Evolutionary conservation across 148 eudicot species (phyloP), one percentile per base, ranked within the genome.

Genomic region (Nyssa sinensis): DNA sequence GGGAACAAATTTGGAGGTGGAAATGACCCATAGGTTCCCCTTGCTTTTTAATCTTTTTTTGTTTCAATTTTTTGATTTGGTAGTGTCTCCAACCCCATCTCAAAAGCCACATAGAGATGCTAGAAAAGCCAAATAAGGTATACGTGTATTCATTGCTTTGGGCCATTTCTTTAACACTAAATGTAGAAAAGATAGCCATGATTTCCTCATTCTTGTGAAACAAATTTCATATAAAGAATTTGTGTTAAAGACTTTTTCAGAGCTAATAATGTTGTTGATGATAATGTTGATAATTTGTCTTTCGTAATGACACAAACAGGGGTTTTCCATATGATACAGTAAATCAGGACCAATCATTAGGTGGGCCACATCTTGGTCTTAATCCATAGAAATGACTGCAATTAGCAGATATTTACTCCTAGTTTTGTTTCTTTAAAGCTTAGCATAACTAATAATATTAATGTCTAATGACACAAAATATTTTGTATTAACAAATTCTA

Each of bases 211-310:
- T 81, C 85, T 77, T 86, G 75, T 61, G 62, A 17, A 34, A 39
- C 76, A 71, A 83, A 64, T n/a, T 75, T 75, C 74, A 47, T 64
- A 66, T 19, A n/a, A 62, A 72, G 62, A 19, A 62, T 35, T 47
- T 63, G 32, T 51, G 58, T 63, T 69, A 19, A 68, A 35, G 24
- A 63, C 69, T 53, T 77, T 78, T 80, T 64, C 66, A 58, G 6
- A 35, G 69, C 65, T 75, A 79, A 79, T 82, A 25, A 77, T 77
- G 23, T 58, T 62, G 69, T 30, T 66, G 44, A 78, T 83, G 87
- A 89, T 89, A 72, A 75, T 44, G 84, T 83, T 86, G 78, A 84
- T 74, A 69, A 85, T 70, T 78, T 64, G 25, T 27, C 55, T 77
- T 44, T 69, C 39, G 74, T 47, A 69, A 76, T 69, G 79, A 77